Evolutionary conservation across 2,329 filamentous ascomycete genomes (phyloP), one percentile per base, ranked within the genome.

Genomic region (Colletotrichum tropicicola): DNA sequence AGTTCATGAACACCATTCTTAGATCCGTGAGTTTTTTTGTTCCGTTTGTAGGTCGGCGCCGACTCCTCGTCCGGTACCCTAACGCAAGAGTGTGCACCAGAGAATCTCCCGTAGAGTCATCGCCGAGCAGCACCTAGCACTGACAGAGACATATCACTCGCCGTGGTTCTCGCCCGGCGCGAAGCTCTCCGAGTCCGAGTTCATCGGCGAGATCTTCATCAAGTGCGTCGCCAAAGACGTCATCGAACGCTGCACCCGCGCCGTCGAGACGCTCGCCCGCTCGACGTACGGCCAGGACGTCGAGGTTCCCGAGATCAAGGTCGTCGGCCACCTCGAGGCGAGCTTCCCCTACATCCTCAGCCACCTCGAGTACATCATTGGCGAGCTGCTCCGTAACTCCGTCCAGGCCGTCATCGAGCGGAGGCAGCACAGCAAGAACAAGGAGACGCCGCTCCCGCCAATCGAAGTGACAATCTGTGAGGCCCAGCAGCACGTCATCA

Each of bases 381-480:
- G 96, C 54, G 96, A 99, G 80, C 89, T 99, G 21, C 84, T 99
- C 23, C 91, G 96, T 37, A 99, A 99, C 79, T 97, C 93, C 0
- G 92, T 99, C 15, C 94, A 98, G 78, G 94, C 94, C 19, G 90
- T 96, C 37, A 91, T 97, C 65, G 95, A 98, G 73, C 87, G 88
- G 69, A 88, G 90, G 62, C 81, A 84, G 54, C 82, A 82, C 58
- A 52, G 32, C 32, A 64, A 67, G 7, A 25, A 27, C n/a, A 75
- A 74, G 17, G 60, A 19, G 68, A 59, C 41, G 64, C 71, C 60
- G 68, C 77, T 70, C 65, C 93, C 93, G 0, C 93, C 95, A 2
- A 96, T 99, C 70, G 92, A 98, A 73, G 92, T 99, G 21, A 91
- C 97, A 59, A 92, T 99, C 68, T 98, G 95, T 79, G 95, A 98